Evolutionary conservation across 2,329 filamentous ascomycete species (phyloP).

Genomic region (Scolecobasidium constrictum): DNA sequence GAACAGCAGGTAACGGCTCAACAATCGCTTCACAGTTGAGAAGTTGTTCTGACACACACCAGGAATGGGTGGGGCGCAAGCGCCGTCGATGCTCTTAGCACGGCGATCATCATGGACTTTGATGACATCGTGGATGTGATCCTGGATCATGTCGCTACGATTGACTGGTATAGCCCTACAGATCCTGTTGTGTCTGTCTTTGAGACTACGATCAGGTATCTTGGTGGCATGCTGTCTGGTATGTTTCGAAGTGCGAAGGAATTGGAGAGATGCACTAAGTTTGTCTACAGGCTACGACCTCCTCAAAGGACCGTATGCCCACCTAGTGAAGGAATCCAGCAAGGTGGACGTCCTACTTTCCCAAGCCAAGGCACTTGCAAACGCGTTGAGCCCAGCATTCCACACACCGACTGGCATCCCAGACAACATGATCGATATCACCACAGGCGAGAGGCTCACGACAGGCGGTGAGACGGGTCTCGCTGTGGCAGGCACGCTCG

Average conservation of each 20-base stretch:
- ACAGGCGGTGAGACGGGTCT: slow-evolving; percentile 47
- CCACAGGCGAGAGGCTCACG: slow-evolving; percentile 26
- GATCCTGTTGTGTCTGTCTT: slow-evolving; percentile 63
- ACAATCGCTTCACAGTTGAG: background rate
- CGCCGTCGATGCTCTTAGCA: slow-evolving; percentile 69
- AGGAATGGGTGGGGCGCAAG: slow-evolving; percentile 82
- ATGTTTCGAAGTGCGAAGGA: background rate
- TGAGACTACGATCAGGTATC: slow-evolving; percentile 82
- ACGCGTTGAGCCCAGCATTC: slow-evolving; percentile 68
- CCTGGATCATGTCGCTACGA: slow-evolving; percentile 55
- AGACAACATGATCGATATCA: slow-evolving; percentile 50
- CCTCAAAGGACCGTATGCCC: slow-evolving; percentile 52
- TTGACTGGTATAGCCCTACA: slow-evolving; percentile 50
- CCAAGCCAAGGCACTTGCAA: slow-evolving; percentile 59
- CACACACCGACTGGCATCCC: slow-evolving; percentile 66
- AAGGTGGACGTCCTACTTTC: slow-evolving; percentile 49
- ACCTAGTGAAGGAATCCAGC: slow-evolving; percentile 15
- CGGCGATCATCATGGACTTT: slow-evolving; percentile 67
- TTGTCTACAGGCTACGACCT: slow-evolving; percentile 47
- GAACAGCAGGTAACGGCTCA: slow-evolving; percentile 69
- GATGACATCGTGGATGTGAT: slow-evolving; percentile 58
- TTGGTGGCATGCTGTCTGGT: slow-evolving; percentile 67
- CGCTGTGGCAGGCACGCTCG: slow-evolving; percentile 65
- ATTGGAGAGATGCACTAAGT: slow-evolving; percentile 22
- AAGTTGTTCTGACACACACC: background rate